Base-by-base conservation (phyloP, 257 asterid species). In the Cynanchum wilfordii region DNA sequence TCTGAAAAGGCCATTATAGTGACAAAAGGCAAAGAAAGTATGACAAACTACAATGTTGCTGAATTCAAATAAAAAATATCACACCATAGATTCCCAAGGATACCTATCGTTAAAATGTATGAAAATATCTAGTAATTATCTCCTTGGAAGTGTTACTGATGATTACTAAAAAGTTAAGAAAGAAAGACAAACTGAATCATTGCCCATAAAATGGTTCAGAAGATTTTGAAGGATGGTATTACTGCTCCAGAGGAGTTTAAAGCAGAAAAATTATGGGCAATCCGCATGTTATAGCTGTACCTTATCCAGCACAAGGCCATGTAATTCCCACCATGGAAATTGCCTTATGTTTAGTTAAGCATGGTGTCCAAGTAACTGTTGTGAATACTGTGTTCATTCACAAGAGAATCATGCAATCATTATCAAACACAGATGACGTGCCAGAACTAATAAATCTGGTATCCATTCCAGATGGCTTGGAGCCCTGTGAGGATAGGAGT, bases 291-390 rank as follows among this genome's bases (percentile, higher is more conserved):
- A 3, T 88, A 40, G 85, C 80, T 11, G 30, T 90, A 33, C 89
- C 96, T 13, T 87, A 78, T 79, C 97, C 95, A 73, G 95, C 91
- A 68, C 97, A 90, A 74, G 97, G 95, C 57, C 95, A 88, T 76
- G 95, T 90, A 5, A 82, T 90, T 55, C 93, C 95, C 0, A 10
- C 88, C 57, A 64, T 87, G 93, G 95, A 90, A 70, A 77, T 90
- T 1, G 78, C 90, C 7, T 84, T 80, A 17, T 71, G 83, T 42
- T 69, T 84, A 66, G 87, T 81, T 36, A 59, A 62, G 29, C 78
- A 77, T 3, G 90, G 91, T 33, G 60, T 85, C 82, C 76, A 57
- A 70, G 82, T 84, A 74, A 88, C 91, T 0, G 80, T 90, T 62
- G 87, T 88, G 38, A 87, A 87, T 81, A 77, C 86, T 0, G 87